Evolutionary conservation across 805 yeast genomes (phyloP).

Genomic region (Saturnispora dispora): DNA sequence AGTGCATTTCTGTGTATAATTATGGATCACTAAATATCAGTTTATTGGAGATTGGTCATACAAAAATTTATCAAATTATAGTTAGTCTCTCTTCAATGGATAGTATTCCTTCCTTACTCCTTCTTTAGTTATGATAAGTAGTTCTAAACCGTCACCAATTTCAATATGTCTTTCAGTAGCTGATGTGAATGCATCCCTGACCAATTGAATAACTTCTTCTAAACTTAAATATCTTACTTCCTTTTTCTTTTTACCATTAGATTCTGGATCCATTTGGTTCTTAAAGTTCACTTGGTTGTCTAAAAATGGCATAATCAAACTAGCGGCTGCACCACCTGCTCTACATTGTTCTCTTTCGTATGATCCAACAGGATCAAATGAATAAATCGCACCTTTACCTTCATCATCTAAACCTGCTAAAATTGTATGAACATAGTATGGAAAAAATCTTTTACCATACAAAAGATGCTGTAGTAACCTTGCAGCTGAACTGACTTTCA

Average conservation of each 20-base stretch:
- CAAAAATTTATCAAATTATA: background rate
- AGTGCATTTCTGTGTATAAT: background rate
- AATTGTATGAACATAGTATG: conserved; percentile 91
- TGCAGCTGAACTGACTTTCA: conserved; percentile 70
- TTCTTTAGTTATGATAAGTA: conserved; percentile 83
- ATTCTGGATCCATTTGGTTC: conserved; percentile 79
- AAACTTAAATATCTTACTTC: conserved; percentile 55
- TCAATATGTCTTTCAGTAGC: conserved; percentile 98
- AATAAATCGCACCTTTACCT: conserved; percentile 91
- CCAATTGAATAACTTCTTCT: conserved; percentile 81
- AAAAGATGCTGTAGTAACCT: conserved; percentile 82
- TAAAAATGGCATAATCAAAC: conserved; percentile 92
- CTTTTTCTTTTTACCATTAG: conserved; percentile 58
- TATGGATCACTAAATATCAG: background rate
- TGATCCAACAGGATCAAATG: conserved; percentile 96
- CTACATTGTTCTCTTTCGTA: conserved; percentile 96
- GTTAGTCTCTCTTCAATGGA: conserved; percentile 80
- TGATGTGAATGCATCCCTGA: conserved; percentile 88
- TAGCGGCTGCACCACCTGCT: conserved; percentile 97
- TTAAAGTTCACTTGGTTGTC: conserved; percentile 96
- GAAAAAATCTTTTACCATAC: conserved; percentile 91
- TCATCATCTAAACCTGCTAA: conserved; percentile 87
- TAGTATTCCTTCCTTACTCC: conserved; percentile 79
- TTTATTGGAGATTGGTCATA: background rate
- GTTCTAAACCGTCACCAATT: conserved; percentile 94